Evolutionary conservation across 331 rosid genomes (phyloP).

Genomic region (Malus hybrid): DNA sequence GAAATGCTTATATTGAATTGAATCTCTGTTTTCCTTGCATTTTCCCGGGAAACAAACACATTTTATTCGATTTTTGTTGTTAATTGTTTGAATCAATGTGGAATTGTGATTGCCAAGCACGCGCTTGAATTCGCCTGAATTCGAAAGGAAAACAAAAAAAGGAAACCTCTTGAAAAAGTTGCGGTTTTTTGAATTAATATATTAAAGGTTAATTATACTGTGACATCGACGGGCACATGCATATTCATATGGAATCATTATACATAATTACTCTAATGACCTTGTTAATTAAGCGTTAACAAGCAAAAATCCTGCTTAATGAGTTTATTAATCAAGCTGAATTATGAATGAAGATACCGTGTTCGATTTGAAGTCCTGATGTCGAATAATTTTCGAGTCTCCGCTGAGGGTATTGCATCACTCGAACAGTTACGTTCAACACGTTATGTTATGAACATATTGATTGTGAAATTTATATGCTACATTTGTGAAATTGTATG

Average conservation of each 20-base stretch:
- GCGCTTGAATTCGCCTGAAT: not conserved
- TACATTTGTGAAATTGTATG: not conserved
- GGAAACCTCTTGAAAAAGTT: not conserved
- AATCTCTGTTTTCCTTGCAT: not conserved
- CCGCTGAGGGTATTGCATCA: not conserved
- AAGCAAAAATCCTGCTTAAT: not conserved
- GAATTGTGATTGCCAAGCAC: not conserved
- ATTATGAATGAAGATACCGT: not conserved
- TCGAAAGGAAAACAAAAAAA: not conserved
- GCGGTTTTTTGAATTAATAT: not conserved
- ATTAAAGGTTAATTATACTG: not conserved
- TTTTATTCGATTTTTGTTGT: not conserved
- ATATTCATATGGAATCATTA: not conserved
- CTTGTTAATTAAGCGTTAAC: not conserved
- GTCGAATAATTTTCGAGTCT: not conserved
- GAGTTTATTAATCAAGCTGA: not conserved
- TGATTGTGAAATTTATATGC: not conserved
- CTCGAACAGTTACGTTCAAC: not conserved
- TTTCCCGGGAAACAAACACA: not conserved
- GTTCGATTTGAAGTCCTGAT: not conserved
- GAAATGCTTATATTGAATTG: not conserved
- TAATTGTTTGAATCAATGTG: not conserved
- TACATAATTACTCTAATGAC: not conserved
- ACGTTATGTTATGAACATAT: not conserved
- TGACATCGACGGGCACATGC: not conserved